A percentile compares a stretch with the other conserved stretches of the same genome.
These are phyloP conservation scores for Forsythia suspensa DNA, from an alignment of 257 asterid species.

Conservation along the genomic window DNA sequence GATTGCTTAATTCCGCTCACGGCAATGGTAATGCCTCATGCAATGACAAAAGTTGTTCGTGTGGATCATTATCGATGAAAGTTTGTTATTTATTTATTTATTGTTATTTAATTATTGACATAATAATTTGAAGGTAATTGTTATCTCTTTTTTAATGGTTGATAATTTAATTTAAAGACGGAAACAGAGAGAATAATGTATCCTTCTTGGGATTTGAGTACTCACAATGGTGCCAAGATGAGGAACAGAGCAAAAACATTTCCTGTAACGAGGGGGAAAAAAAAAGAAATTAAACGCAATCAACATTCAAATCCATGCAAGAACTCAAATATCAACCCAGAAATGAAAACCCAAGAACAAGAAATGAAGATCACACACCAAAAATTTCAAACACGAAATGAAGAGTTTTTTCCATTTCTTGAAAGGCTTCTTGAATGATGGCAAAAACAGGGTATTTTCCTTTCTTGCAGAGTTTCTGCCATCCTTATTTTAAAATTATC, in stretches of 20 bases:
- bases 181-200: slow-evolving; percentile 1
- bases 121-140: no score
- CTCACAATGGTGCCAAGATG: slow-evolving; percentile 85
- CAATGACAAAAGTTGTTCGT: no score
- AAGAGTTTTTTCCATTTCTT: slow-evolving; percentile 33
- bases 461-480: slow-evolving; percentile 19
- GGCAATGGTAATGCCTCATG: no score
- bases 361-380: slow-evolving; percentile 36
- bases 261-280: slow-evolving; percentile 38
- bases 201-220: not conserved
- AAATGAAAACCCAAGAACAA: not conserved
- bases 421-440: slow-evolving; percentile 14
- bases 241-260: slow-evolving; percentile 78
- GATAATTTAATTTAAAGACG: no score
- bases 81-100: no score
- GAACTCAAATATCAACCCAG: not conserved
- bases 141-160: no score
- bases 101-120: no score
- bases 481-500: no score
- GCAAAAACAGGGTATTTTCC: slow-evolving; percentile 11
- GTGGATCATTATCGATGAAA: no score
- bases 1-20: no score
- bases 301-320: not conserved
- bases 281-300: not conserved
- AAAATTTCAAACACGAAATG: slow-evolving; percentile 70